phyloP scores from a whole-genome alignment of 495 filamentous ascomycete genomes.

The Penicillium soppii region DNA sequence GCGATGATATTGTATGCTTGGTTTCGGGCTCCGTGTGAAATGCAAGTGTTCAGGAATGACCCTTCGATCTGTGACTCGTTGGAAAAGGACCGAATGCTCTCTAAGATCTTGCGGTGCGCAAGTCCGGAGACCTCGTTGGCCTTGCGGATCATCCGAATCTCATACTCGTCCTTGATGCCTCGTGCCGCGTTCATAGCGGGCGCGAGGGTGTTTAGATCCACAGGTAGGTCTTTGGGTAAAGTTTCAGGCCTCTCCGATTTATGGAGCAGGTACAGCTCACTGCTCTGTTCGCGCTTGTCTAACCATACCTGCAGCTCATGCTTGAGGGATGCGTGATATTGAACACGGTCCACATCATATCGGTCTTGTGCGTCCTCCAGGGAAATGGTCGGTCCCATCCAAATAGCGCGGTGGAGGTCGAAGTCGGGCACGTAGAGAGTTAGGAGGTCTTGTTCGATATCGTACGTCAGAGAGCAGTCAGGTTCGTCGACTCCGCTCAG shows the following conservation, averaged over 20 bases:
- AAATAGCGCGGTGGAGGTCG: slow-evolving; percentile 82
- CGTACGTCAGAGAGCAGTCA: slow-evolving; percentile 83
- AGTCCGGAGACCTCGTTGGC: slow-evolving; percentile 74
- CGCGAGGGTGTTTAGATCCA: slow-evolving; percentile 43
- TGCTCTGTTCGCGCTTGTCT: slow-evolving; percentile 48
- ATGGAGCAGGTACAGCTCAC: slow-evolving; percentile 40
- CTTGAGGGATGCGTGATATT: slow-evolving; percentile 63
- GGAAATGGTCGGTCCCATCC: slow-evolving; percentile 86
- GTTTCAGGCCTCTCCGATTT: slow-evolving; percentile 42
- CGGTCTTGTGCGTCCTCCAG: slow-evolving; percentile 63
- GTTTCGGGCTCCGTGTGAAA: slow-evolving; percentile 65
- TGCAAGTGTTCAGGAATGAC: slow-evolving; percentile 67
- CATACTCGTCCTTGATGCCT: slow-evolving; percentile 76
- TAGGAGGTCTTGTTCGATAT: slow-evolving; percentile 65
- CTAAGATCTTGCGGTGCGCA: slow-evolving; percentile 70
- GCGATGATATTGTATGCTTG: slow-evolving; percentile 90
- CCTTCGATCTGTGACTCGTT: slow-evolving; percentile 87
- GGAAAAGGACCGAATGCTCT: slow-evolving; percentile 53
- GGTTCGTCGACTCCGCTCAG: slow-evolving; percentile 79
- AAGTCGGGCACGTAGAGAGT: slow-evolving; percentile 95
- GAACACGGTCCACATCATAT: slow-evolving; percentile 81
- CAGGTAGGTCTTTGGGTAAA: slow-evolving; percentile 50
- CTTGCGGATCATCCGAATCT: slow-evolving; percentile 72
- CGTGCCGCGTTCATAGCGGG: slow-evolving; percentile 71
- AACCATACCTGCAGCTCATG: slow-evolving; percentile 59